A percentile compares a stretch with the other conserved stretches of the same genome.
phyloP scores from a whole-genome alignment of 257 asterid species.

The Ilex aquifolium region DNA sequence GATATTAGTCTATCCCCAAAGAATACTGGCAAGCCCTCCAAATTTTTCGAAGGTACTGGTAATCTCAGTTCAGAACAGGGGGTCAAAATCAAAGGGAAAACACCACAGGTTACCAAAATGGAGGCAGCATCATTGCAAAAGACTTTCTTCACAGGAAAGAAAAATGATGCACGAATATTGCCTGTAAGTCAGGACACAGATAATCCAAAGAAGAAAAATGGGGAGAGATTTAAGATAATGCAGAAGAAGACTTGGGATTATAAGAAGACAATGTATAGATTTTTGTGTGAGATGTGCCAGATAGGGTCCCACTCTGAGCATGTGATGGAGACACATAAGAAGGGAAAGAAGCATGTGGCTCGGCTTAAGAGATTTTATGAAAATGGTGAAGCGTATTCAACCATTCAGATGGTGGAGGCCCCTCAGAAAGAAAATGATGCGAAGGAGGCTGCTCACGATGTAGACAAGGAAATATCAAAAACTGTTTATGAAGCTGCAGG shows the following conservation, averaged over 20 bases:
- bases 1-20: conserved; percentile 28
- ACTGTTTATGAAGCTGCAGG: too few relatives aligned
- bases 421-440: not conserved
- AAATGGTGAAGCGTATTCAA: conserved; percentile 2
- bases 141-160: not conserved
- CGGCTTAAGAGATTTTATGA: conserved; percentile 8
- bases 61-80: conserved; percentile 4
- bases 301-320: conserved; percentile 18
- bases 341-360: conserved; percentile 44
- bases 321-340: conserved; percentile 27
- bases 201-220: conserved; percentile 6
- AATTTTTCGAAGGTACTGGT: not conserved
- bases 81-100: conserved; percentile 12
- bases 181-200: conserved; percentile 3
- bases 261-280: conserved; percentile 9
- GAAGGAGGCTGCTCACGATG: not conserved
- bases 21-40: conserved; percentile 9
- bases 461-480: too few relatives aligned
- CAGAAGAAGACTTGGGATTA: not conserved
- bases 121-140: conserved; percentile 1
- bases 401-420: conserved; percentile 8
- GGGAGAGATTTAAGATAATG: conserved; percentile 4
- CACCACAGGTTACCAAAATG: conserved; percentile 8
- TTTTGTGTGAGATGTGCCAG: conserved; percentile 58
- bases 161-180: conserved; percentile 3